Evolutionary conservation across 2,329 filamentous ascomycete species (phyloP).

Genomic region (Sporothrix mexicana): DNA sequence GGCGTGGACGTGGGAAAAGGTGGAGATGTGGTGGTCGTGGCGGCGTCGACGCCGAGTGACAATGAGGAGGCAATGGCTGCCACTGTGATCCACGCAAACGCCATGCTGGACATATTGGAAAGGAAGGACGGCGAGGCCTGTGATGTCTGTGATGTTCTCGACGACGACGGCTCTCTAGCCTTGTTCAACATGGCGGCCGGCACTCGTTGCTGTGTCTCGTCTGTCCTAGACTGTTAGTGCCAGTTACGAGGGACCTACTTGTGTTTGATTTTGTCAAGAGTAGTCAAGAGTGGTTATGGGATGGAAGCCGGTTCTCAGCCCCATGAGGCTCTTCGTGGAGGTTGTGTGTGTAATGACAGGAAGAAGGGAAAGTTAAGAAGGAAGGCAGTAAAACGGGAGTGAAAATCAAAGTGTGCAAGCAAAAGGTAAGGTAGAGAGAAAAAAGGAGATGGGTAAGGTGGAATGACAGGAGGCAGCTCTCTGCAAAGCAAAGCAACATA

Average conservation of each 20-base stretch:
- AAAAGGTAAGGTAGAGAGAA: neutral
- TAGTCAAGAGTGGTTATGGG: neutral
- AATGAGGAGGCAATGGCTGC: neutral
- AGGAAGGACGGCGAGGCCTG: neutral
- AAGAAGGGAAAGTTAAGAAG: neutral
- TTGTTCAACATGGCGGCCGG: neutral
- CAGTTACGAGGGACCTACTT: neutral
- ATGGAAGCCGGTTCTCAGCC: slow-evolving; percentile 9
- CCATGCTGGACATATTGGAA: neutral
- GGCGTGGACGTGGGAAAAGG: neutral
- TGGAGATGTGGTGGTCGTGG: neutral
- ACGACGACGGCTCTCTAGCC: neutral
- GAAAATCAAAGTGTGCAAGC: neutral
- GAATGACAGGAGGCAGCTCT: neutral
- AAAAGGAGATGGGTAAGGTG: neutral
- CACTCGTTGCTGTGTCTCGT: neutral
- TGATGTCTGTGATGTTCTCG: neutral
- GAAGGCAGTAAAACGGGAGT: no score
- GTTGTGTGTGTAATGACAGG: neutral
- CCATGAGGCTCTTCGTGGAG: slow-evolving; percentile 22
- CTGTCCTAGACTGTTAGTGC: slow-evolving; percentile 12
- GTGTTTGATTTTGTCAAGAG: neutral
- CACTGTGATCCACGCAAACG: slow-evolving; percentile 18
- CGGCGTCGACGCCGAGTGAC: neutral
- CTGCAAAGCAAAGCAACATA: neutral